Base-by-base conservation (phyloP, 768 basidiomycete genomes). In the Podaxis pistillaris region DNA sequence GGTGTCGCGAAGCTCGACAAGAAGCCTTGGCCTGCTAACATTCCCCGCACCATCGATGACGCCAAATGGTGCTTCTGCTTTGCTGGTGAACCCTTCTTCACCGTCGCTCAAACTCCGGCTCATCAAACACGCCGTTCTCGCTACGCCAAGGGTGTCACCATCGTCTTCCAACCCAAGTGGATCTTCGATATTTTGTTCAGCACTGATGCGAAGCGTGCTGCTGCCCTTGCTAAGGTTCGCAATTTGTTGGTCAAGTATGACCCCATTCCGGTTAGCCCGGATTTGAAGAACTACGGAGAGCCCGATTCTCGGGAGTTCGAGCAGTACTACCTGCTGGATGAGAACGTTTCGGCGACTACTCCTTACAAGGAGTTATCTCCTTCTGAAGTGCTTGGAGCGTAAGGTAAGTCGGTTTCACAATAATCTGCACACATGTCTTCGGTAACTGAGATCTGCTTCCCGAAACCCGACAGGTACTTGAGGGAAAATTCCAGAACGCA, bases 101-200 rank as follows among this genome's bases (percentile, higher is more conserved):
- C 64, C 52, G 68, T 67, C 41, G 58, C 63, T 33, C 68, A 67
- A 53, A 69, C 68, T 1, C 68, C 68, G 17, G 66, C 64, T 7
- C 67, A 67, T 41, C 64, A 66, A 44, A 51, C 58, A 13, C 68
- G 66, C 61, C 66, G 63, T 13, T 66, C 63, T 3, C 63, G 68
- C 46, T 65, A 60, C 37, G 64, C 67, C n/a, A 67, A 67, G 47
- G 68, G 67, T n/a, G 57, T 67, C 22, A 64, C 65, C 30, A 67
- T 67, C 41, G 68, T 69, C 26, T 69, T 69, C 65, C 68, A 69
- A 41, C 68, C 68, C n/a, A 67, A 69, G 52, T 69, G 67, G 68
- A 69, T 69, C 37, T 69, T 69, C 58, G 68, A 69, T 28, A 69
- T 69, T 30, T 49, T 69, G 13, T 69, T 67, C 58, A 67, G 66